These are phyloP conservation scores for Chaetomium fimeti DNA, from an alignment of 495 filamentous ascomycete species.

Conservation along the genomic window DNA sequence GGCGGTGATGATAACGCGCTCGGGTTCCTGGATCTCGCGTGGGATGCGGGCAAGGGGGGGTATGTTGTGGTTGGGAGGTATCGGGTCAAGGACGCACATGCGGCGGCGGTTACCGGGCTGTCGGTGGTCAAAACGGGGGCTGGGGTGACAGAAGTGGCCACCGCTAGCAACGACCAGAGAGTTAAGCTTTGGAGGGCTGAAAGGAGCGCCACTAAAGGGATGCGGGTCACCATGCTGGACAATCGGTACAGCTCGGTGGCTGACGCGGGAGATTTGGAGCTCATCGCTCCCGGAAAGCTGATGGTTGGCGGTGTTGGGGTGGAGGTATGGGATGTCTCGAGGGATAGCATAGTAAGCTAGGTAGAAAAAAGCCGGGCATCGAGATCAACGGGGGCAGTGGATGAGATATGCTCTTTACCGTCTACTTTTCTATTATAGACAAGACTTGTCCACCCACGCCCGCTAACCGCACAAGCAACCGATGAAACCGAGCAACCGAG, in stretches of 20 bases:
- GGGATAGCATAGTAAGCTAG: not conserved
- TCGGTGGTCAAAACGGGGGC: slow-evolving; percentile 38
- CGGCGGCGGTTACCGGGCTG: slow-evolving; percentile 72
- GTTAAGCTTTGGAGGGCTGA: slow-evolving; percentile 67
- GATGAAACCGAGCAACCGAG: not conserved
- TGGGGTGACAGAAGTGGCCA: slow-evolving; percentile 45
- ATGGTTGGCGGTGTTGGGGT: slow-evolving; percentile 31
- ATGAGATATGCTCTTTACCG: not conserved
- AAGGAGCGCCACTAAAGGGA: slow-evolving; percentile 7
- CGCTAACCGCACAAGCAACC: not conserved
- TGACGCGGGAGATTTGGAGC: slow-evolving; percentile 47
- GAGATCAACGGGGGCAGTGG: not conserved
- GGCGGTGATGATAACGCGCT: slow-evolving; percentile 85
- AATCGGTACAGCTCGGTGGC: slow-evolving; percentile 64
- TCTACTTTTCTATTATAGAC: not conserved
- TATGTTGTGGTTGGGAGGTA: slow-evolving; percentile 43
- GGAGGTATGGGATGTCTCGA: slow-evolving; percentile 30
- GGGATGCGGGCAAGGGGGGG: not conserved
- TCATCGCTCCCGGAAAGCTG: slow-evolving; percentile 30
- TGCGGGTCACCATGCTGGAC: slow-evolving; percentile 46
- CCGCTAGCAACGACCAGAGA: slow-evolving; percentile 76
- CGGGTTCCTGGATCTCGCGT: slow-evolving; percentile 52
- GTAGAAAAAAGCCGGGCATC: not conserved
- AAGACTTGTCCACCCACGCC: not conserved
- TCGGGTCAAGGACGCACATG: slow-evolving; percentile 71